Evolutionary conservation across 179 eudicot genomes (phyloP).

Genomic region (Gypsophila paniculata): DNA sequence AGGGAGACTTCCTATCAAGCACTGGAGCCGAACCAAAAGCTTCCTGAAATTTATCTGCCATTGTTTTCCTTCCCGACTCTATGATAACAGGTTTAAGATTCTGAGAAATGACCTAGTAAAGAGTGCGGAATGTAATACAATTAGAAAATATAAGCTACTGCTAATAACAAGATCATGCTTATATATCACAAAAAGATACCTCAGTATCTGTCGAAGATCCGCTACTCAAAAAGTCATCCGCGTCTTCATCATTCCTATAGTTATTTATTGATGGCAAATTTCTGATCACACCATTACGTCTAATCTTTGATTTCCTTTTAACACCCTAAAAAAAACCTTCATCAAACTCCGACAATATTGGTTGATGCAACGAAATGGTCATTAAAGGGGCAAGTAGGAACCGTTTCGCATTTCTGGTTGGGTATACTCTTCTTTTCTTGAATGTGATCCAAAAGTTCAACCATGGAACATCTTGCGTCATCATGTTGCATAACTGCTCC

Average conservation of each 20-base stretch:
- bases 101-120: constrained; percentile 39
- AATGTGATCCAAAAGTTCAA: constrained; percentile 54
- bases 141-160: neutral
- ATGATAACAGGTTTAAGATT: constrained; percentile 28
- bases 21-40: constrained; percentile 50
- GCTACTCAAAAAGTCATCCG: constrained; percentile 43
- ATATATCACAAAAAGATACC: constrained; percentile 30
- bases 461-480: constrained; percentile 32
- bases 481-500: constrained; percentile 21
- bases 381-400: constrained; percentile 23
- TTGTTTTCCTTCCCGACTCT: constrained; percentile 42
- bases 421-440: constrained; percentile 35
- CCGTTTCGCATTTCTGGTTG: constrained; percentile 32
- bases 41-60: constrained; percentile 79
- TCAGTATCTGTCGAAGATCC: constrained; percentile 58
- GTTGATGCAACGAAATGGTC: neutral
- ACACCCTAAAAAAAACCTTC: constrained; percentile 27
- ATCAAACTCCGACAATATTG: constrained; percentile 17
- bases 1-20: constrained; percentile 30
- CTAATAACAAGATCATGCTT: neutral
- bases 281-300: constrained; percentile 25
- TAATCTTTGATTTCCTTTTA: constrained; percentile 33
- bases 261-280: constrained; percentile 26
- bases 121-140: constrained; percentile 12
- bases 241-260: constrained; percentile 35